phyloP scores from a whole-genome alignment of 768 basidiomycete species.

The Rhizopogon salebrosus region DNA sequence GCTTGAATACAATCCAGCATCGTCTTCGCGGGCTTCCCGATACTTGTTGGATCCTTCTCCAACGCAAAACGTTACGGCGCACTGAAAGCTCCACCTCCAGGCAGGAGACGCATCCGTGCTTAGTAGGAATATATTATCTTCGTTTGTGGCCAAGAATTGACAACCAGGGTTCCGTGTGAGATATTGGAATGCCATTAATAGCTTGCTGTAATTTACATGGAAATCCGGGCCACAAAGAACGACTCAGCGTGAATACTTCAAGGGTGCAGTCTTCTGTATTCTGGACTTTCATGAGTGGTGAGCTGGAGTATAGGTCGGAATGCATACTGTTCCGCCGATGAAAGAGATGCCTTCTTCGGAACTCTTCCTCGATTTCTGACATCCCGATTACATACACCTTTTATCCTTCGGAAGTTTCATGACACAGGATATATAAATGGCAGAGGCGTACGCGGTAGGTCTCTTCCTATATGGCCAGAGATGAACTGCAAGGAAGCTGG shows the following conservation, averaged over 20 bases:
- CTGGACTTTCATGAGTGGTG: slow-evolving; percentile 33
- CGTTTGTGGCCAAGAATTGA: slow-evolving; percentile 86
- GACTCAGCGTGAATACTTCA: slow-evolving; percentile 65
- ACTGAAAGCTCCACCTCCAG: slow-evolving; percentile 81
- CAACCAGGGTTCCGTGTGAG: slow-evolving; percentile 73
- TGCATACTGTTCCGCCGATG: slow-evolving; percentile 79
- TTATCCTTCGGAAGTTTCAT: slow-evolving; percentile 86
- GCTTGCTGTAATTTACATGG: slow-evolving; percentile 87
- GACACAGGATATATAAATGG: slow-evolving; percentile 83
- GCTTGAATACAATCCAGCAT: slow-evolving; percentile 93
- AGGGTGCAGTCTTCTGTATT: slow-evolving; percentile 82
- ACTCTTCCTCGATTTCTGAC: slow-evolving; percentile 88
- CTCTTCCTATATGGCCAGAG: slow-evolving; percentile 66
- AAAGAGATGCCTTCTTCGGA: slow-evolving; percentile 80
- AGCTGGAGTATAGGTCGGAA: not conserved
- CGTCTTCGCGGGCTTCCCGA: slow-evolving; percentile 86
- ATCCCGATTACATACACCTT: slow-evolving; percentile 96
- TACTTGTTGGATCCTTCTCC: slow-evolving; percentile 64
- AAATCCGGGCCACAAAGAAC: slow-evolving; percentile 93
- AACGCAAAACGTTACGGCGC: slow-evolving; percentile 76
- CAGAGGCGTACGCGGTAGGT: slow-evolving; percentile 90
- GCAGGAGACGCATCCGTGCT: slow-evolving; percentile 64
- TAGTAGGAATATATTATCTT: slow-evolving; percentile 91
- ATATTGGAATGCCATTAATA: slow-evolving; percentile 89
- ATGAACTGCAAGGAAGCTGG: not conserved